phyloP scores from a whole-genome alignment of 2,329 filamentous ascomycete genomes.

The Cladophialophora yegresii region DNA sequence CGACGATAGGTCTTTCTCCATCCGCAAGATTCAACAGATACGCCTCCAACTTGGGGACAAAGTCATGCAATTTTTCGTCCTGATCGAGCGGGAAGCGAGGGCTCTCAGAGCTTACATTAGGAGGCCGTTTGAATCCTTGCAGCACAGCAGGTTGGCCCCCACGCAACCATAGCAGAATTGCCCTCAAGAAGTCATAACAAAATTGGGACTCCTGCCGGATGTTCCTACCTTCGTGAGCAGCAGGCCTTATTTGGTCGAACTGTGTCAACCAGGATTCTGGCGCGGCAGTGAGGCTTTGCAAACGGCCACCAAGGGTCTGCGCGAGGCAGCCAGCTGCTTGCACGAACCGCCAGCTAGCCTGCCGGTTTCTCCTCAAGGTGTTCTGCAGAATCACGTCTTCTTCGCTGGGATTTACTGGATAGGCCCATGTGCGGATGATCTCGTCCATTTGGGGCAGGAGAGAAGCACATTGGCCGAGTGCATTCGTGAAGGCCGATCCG shows the following conservation, averaged over 20 bases:
- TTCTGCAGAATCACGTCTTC: constrained; percentile 59
- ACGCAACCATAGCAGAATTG: constrained; percentile 64
- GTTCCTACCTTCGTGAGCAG: constrained; percentile 45
- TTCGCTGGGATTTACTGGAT: constrained; percentile 58
- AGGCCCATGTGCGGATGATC: constrained; percentile 58
- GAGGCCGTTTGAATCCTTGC: constrained; percentile 57
- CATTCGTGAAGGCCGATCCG: constrained; percentile 45
- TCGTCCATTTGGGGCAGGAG: constrained; percentile 60
- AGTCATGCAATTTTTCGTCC: constrained; percentile 53
- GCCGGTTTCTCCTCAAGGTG: constrained; percentile 58
- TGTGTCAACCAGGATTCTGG: constrained; percentile 45
- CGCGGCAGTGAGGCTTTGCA: constrained; percentile 49
- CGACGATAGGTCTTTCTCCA: constrained; percentile 51
- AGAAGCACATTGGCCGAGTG: constrained; percentile 48
- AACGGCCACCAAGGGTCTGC: constrained; percentile 56
- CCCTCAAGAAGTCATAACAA: constrained; percentile 65
- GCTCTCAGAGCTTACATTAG: constrained; percentile 45
- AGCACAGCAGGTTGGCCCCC: constrained; percentile 59
- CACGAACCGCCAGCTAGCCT: constrained; percentile 61
- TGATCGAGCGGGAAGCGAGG: constrained; percentile 56
- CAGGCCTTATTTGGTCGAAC: constrained; percentile 54
- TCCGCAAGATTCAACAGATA: constrained; percentile 59
- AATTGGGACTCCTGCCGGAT: constrained; percentile 53
- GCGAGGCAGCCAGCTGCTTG: constrained; percentile 63
- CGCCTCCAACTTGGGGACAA: constrained; percentile 60